Evolutionary conservation across 352 stramenopile species (phyloP).

Genomic region (Phytophthora podocarpi): DNA sequence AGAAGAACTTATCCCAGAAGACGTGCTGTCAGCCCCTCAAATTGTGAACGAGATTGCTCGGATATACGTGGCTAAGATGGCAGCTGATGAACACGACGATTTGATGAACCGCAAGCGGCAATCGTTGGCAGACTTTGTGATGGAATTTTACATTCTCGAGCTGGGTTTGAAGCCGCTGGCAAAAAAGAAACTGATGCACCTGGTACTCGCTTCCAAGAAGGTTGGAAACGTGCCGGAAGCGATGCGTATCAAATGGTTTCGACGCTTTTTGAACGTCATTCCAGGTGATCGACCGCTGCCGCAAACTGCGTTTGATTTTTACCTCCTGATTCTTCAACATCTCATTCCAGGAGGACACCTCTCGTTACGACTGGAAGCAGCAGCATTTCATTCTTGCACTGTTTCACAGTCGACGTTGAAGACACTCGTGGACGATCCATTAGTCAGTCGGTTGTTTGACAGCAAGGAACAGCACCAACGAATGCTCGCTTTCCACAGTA

Average conservation of each 20-base stretch:
- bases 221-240: constrained; percentile 47
- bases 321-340: constrained; percentile 50
- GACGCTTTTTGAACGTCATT: constrained; percentile 54
- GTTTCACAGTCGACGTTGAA: constrained; percentile 47
- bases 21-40: constrained; percentile 28
- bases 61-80: constrained; percentile 69
- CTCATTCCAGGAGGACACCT: constrained; percentile 53
- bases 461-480: constrained; percentile 53
- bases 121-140: constrained; percentile 52
- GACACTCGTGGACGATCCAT: constrained; percentile 48
- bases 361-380: constrained; percentile 47
- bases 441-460: constrained; percentile 53
- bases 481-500: constrained; percentile 38
- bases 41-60: constrained; percentile 64
- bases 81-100: constrained; percentile 46
- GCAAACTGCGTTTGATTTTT: constrained; percentile 62
- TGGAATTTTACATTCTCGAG: constrained; percentile 66
- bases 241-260: constrained; percentile 70
- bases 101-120: constrained; percentile 39
- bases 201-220: constrained; percentile 54
- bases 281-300: constrained; percentile 37
- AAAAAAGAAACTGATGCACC: constrained; percentile 54
- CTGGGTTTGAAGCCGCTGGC: constrained; percentile 66
- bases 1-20: constrained; percentile 16
- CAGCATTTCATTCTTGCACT: constrained; percentile 48